Evolutionary conservation across 2,329 filamentous ascomycete genomes (phyloP), one percentile per base, ranked within the genome.

Genomic region (Blastomyces parvus): DNA sequence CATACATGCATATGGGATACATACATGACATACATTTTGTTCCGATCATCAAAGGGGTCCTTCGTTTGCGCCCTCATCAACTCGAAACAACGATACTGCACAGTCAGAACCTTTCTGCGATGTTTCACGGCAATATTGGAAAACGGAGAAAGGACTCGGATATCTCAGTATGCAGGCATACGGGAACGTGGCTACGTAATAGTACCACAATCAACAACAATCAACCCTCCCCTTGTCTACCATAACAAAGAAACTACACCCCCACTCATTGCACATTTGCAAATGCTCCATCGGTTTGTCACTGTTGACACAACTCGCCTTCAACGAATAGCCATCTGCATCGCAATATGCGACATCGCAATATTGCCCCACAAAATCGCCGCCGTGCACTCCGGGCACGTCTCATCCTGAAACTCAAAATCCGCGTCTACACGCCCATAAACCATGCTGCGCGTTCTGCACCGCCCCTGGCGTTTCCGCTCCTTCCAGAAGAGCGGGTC

Each of bases 381-480:
- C 25, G 62, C 64, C 9, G 59, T 60, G 56, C 65, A 66, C 56
- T 66, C 65, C 19, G 65, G 65, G 25, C 65, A 66, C 25, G 25
- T 42, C 44, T 62, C 48, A 25, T 61, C 62, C 53, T 58, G 52
- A 44, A 66, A 66, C 38, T 62, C 50, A 52, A 62, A 66, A 55
- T 66, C 65, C 55, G 53, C 44, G 46, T 27, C 9, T 3, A 44
- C 14, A 44, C 42, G 63, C 27, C 65, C 65, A 50, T 66, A 66
- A 11, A 66, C 59, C 38, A 27, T 36, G 36, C 62, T 66, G 3
- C 38, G 48, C 5, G 65, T 65, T n/a, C 44, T 62, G 59, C 62
- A 50, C 3, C 25, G 19, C 36, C 62, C 62, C 7, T 44, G 46
- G 2, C 52, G 27, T n/a, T 61, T 60, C 61, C 65, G 60, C 33